Evolutionary conservation across 805 yeast species (phyloP), one percentile per base, ranked within the genome.

Genomic region (Starmerella sirachaensis): DNA sequence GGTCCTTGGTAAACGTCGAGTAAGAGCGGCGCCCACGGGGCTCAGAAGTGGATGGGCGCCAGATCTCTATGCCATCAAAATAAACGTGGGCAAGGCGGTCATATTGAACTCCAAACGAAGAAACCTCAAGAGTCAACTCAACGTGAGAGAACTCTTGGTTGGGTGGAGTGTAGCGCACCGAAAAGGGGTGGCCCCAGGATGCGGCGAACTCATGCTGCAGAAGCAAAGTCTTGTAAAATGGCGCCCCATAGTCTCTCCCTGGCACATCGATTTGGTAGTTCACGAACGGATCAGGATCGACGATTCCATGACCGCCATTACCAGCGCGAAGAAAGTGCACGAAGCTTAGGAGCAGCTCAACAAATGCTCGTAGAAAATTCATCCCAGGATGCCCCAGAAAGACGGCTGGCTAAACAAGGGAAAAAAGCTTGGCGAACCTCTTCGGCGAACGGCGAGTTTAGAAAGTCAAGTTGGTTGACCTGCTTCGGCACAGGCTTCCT

Each of bases 31-130:
- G 50, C 49, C 76, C 58, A 40, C 69, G 69, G 2, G 86, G 88
- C 54, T 78, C 88, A 12, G 77, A 71, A 2, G 88, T 80, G 3
- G 83, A 74, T 1, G 79, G 74, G 59, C 88, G 68, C 88, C 88
- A 80, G 18, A 79, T 56, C 45, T 77, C 76, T 7, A 68, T 63
- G 17, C 74, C 77, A 40, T 66, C 65, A 22, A 79, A 56, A 48
- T 68, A 76, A 9, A 62, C 32, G 35, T 59, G 60, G n/a, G 53
- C 60, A 41, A 62, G 47, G 13, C 66, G 54, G 43, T 62, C 66
- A 39, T 48, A 62, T 45, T 62, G 66, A 21, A 48, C 38, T 18
- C 65, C 65, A 18, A 37, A 45, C 12, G 53, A 51, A 8, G 55
- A 40, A 3, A 57, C 53, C 16, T 56, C 47, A n/a, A 62, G 43